Conservation (phyloP, 169 alveolate genomes). For the Ichthyophthirius multifiliis region DNA sequence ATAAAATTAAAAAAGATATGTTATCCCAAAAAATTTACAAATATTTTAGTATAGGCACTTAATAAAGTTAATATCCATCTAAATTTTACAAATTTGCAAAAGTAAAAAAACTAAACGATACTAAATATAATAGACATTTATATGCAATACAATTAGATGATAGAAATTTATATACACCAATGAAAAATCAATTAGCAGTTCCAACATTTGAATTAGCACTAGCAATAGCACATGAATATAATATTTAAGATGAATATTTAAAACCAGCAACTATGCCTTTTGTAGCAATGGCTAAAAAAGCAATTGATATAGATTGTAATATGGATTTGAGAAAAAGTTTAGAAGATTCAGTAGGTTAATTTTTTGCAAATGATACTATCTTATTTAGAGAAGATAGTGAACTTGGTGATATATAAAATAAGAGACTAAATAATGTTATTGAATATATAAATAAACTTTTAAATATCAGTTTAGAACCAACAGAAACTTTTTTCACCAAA, state of each 20-base stretch:
- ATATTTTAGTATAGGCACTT: not conserved
- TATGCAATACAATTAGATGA: slow-evolving; percentile 13
- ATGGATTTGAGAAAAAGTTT: slow-evolving; percentile 13
- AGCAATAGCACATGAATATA: slow-evolving; percentile 31
- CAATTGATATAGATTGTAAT: slow-evolving; percentile 19
- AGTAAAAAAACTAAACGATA: not conserved
- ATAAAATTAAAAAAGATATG: too few relatives aligned
- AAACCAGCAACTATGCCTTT: slow-evolving; percentile 32
- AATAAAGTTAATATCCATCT: not conserved
- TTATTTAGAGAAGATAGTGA: slow-evolving; percentile 30
- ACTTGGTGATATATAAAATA: not conserved
- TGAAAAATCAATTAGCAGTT: slow-evolving; percentile 17
- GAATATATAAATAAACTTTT: slow-evolving; percentile 10
- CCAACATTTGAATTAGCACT: slow-evolving; percentile 27
- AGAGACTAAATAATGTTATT: slow-evolving; percentile 13
- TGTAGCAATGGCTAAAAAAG: not conserved
- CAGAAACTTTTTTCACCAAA: not conserved
- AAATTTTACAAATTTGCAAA: slow-evolving; percentile 10
- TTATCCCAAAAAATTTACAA: too few relatives aligned
- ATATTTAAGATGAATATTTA: slow-evolving; percentile 10
- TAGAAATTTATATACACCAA: slow-evolving; percentile 5
- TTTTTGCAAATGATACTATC: slow-evolving; percentile 23
- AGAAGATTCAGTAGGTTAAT: slow-evolving; percentile 3
- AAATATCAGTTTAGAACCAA: slow-evolving; percentile 5
- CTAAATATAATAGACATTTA: not conserved